These are phyloP conservation scores for Torulaspora quercuum DNA, from an alignment of 805 yeast species.

Conservation along the genomic window DNA sequence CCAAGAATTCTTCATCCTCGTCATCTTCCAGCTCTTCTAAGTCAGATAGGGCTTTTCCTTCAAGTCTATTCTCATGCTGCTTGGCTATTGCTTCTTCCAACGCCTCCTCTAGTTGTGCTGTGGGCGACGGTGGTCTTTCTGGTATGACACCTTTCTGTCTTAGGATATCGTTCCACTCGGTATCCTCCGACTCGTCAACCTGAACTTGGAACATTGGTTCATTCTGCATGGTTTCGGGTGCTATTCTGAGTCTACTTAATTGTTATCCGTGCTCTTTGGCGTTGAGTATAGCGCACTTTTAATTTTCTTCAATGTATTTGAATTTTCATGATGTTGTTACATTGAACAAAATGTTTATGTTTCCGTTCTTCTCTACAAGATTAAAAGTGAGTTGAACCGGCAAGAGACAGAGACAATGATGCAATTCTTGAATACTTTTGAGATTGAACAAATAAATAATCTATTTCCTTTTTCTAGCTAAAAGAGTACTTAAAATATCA, in stretches of 20 bases:
- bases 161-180: constrained; percentile 97
- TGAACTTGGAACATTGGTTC: constrained; percentile 72
- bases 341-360: no score
- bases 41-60: constrained; percentile 71
- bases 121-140: constrained; percentile 83
- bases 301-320: no score
- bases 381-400: no score
- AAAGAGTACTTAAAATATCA: constrained; percentile 28
- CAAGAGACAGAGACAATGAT: no score
- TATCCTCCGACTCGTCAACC: constrained; percentile 93
- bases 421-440: background rate
- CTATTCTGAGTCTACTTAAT: no score
- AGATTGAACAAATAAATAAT: no score
- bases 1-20: constrained; percentile 87
- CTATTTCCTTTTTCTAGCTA: constrained; percentile 29
- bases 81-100: constrained; percentile 72
- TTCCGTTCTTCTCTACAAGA: no score
- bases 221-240: constrained; percentile 28
- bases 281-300: no score
- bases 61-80: constrained; percentile 82
- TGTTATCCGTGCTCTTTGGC: no score
- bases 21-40: constrained; percentile 86
- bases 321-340: no score
- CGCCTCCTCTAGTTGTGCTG: constrained; percentile 82
- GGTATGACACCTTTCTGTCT: constrained; percentile 91